phyloP scores from a whole-genome alignment of 305 asterid species.

The Coffea humblotiana region DNA sequence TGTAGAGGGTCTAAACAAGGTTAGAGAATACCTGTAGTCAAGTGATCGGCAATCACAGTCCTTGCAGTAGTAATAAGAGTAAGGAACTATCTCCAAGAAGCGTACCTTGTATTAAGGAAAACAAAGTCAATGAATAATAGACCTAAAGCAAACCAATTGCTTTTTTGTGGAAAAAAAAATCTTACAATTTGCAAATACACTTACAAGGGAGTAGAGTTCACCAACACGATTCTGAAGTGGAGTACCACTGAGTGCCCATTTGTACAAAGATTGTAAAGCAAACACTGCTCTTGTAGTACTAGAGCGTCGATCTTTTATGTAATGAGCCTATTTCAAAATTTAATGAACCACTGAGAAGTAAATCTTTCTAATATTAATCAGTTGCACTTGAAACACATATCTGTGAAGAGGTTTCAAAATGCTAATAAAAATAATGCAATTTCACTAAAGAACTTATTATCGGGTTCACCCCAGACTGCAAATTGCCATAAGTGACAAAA shows the following conservation, averaged over 20 bases:
- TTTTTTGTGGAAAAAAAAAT: constrained; percentile 4
- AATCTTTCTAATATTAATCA: neutral
- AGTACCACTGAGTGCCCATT: constrained; percentile 97
- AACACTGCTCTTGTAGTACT: constrained; percentile 88
- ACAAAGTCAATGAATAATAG: constrained; percentile 8
- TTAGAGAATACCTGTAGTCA: constrained; percentile 65
- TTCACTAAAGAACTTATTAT: neutral
- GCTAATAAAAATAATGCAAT: neutral
- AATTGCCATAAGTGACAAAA: neutral
- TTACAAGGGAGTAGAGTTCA: constrained; percentile 93
- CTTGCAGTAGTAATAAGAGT: constrained; percentile 86
- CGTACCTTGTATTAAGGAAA: constrained; percentile 53
- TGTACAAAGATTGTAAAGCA: constrained; percentile 71
- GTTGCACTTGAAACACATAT: neutral
- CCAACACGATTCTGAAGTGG: constrained; percentile 98
- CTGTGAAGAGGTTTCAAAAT: neutral
- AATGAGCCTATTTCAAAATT: constrained; percentile 66
- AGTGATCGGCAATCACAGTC: constrained; percentile 83
- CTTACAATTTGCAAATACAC: constrained; percentile 28
- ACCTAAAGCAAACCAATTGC: neutral
- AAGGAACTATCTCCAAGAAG: constrained; percentile 76
- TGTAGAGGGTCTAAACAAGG: constrained; percentile 14
- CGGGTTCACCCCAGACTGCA: neutral
- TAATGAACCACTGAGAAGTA: constrained; percentile 1
- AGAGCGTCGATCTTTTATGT: constrained; percentile 75